A percentile compares a stretch with the other conserved stretches of the same genome.
Conservation (phyloP, 2,329 filamentous ascomycete genomes). For the Meredithiella fracta region DNA sequence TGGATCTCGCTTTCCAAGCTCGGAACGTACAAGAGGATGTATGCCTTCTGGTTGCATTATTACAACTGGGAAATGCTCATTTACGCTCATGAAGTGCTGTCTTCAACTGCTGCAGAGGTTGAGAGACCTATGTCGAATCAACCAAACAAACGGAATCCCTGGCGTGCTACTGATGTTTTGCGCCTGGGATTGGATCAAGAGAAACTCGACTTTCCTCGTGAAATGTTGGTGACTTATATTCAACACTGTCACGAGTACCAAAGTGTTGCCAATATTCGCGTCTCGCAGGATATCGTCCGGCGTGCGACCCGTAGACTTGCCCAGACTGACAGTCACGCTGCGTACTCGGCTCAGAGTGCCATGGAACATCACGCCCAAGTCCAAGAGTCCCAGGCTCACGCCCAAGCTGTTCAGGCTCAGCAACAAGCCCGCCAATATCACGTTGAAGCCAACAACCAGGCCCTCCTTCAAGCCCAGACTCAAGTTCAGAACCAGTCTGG, state of each 20-base stretch:
- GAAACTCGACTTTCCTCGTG: conserved; percentile 61
- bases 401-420: not conserved
- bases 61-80: conserved; percentile 80
- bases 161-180: conserved; percentile 59
- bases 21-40: conserved; percentile 54
- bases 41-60: conserved; percentile 87
- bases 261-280: conserved; percentile 55
- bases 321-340: conserved; percentile 31
- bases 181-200: conserved; percentile 48
- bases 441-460: no score
- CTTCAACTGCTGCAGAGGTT: conserved; percentile 31
- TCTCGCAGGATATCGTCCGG: conserved; percentile 56
- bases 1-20: conserved; percentile 55
- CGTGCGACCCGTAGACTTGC: conserved; percentile 45
- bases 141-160: conserved; percentile 37
- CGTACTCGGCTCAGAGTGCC: conserved; percentile 12
- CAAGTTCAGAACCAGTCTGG: not conserved
- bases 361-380: conserved; percentile 12
- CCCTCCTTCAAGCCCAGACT: no score
- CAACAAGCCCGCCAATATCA: not conserved
- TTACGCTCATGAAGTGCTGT: conserved; percentile 25
- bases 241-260: conserved; percentile 86
- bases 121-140: conserved; percentile 21
- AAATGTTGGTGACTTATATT: conserved; percentile 55
- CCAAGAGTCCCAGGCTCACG: conserved; percentile 16